Evolutionary conservation across 2,329 filamentous ascomycete species (phyloP), one percentile per base, ranked within the genome.

Genomic region (Curvularia eragrostidis): DNA sequence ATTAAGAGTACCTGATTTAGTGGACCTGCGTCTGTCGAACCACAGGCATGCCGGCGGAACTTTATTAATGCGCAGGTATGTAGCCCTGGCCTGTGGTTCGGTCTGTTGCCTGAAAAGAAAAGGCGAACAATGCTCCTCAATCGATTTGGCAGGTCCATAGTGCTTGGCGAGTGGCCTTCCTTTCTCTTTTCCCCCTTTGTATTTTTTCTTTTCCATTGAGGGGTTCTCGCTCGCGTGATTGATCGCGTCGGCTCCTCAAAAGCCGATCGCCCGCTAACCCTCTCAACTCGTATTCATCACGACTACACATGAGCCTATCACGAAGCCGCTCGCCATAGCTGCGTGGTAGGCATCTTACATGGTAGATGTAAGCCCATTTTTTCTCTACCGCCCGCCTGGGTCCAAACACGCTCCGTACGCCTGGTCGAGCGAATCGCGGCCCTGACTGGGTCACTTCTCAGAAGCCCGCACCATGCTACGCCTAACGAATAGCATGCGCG

Each of bases 241-340:
- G 54, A 59, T 57, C 48, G 41, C 13, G 5, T 10, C 58, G 58
- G 58, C 58, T 53, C 58, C 49, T 50, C 58, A 57, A 26, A 52
- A 42, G 48, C 58, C 58, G 54, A 57, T 19, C 38, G 19, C 26
- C 44, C 30, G 36, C 12, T 48, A 48, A 6, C 19, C 10, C 30
- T 32, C 24, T 48, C 28, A 39, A 39, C 39, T 47, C 47, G 42
- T 43, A 39, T 48, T 47, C 41, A 47, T 44, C 53, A 26, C 48
- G 23, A 54, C 44, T 39, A 39, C 38, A 58, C 51, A 28, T 39
- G 51, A 21, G 44, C 44, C 52, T 12, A 48, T 34, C 42, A 46
- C 39, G 32, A 36, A 24, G 41, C 28, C 12, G n/a, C 24, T 30
- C 36, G 39, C 39, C 13, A 34, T 24, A 36, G 18, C 24, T 24